phyloP scores from a whole-genome alignment of 2,329 filamentous ascomycete genomes.

The Ambrosiella xylebori region DNA sequence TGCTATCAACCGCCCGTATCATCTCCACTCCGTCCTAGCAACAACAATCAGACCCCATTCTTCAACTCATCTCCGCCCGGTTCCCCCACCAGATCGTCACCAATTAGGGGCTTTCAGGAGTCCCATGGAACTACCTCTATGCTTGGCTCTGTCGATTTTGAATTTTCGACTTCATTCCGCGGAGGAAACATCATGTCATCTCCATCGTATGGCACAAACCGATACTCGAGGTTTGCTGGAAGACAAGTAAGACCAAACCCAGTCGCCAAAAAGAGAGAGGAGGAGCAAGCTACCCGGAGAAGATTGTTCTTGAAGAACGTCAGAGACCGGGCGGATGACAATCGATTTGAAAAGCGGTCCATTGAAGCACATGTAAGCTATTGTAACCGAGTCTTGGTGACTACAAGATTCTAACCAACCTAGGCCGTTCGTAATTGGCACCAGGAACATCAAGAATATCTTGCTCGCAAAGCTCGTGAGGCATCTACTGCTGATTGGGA shows the following conservation, averaged over 20 bases:
- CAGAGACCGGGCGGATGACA: constrained; percentile 41
- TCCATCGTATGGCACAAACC: constrained; percentile 1
- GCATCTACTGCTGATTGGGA: constrained; percentile 8
- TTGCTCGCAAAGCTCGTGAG: constrained; percentile 12
- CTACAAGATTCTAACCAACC: not conserved
- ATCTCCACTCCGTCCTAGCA: constrained; percentile 43
- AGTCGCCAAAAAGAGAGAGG: constrained; percentile 41
- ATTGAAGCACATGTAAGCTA: constrained; percentile 36
- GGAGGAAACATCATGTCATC: not conserved
- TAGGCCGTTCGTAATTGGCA: constrained; percentile 12
- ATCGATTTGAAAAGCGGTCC: constrained; percentile 40
- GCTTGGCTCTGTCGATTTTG: constrained; percentile 1
- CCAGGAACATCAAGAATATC: constrained; percentile 13
- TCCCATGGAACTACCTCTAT: not conserved
- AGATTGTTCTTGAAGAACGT: constrained; percentile 54
- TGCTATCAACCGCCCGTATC: constrained; percentile 22
- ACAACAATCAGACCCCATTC: constrained; percentile 16
- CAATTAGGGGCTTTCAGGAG: constrained; percentile 18
- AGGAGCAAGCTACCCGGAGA: constrained; percentile 44
- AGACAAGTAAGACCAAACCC: constrained; percentile 46
- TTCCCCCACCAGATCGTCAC: constrained; percentile 6
- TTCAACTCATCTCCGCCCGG: constrained; percentile 9
- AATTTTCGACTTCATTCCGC: not conserved
- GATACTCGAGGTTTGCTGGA: constrained; percentile 31
- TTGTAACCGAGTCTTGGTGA: not conserved